Evolutionary conservation across 1,284 basidiomycete species (phyloP).

Genomic region (Sanghuangporus weigelae): DNA sequence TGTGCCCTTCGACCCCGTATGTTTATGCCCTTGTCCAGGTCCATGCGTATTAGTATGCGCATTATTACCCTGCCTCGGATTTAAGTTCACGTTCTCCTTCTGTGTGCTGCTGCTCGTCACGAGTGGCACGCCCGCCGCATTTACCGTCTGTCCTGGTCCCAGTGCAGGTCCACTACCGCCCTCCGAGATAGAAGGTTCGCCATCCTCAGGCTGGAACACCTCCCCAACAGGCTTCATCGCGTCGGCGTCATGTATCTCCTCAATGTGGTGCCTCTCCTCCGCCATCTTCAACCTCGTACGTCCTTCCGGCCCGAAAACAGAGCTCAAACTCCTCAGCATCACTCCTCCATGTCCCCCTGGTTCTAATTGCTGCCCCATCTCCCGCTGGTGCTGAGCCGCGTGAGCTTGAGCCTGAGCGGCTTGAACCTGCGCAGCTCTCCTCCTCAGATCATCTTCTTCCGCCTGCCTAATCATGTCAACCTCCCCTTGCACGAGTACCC

Average conservation of each 20-base stretch:
- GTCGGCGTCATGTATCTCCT: slow-evolving; percentile 42
- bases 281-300: slow-evolving; percentile 21
- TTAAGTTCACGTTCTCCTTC: slow-evolving; percentile 4
- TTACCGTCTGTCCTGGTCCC: background rate
- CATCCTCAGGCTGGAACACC: slow-evolving; percentile 15
- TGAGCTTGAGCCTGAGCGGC: background rate
- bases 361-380: background rate
- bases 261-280: slow-evolving; percentile 21
- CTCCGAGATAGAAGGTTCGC: background rate
- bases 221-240: slow-evolving; percentile 75
- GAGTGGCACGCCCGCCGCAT: background rate
- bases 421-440: slow-evolving; percentile 17
- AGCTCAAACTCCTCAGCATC: slow-evolving; percentile 21
- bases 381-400: background rate
- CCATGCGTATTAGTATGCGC: background rate
- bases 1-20: slow-evolving; percentile 6
- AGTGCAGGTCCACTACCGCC: background rate
- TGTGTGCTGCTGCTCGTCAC: slow-evolving; percentile 2
- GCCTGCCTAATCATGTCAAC: slow-evolving; percentile 65
- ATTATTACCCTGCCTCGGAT: background rate
- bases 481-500: slow-evolving; percentile 83
- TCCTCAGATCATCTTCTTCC: slow-evolving; percentile 48
- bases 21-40: slow-evolving; percentile 1
- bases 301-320: slow-evolving; percentile 16
- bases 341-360: background rate